phyloP scores from a whole-genome alignment of 768 basidiomycete species.

The Candolleomyces aberdarensis region DNA sequence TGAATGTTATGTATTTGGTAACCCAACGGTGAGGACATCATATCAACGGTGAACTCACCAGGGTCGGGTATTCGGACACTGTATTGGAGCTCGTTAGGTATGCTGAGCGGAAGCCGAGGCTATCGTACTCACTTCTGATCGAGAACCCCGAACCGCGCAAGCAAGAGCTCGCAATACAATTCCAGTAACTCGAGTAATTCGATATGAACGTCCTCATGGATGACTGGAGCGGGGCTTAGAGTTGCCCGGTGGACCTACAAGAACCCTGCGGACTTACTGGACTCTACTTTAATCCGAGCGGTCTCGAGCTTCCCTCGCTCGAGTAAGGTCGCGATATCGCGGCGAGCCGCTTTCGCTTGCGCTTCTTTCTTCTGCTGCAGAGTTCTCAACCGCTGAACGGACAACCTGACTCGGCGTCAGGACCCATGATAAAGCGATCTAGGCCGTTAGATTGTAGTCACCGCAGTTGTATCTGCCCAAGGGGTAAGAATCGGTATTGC shows the following conservation, averaged over 20 bases:
- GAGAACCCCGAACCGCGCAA: constrained; percentile 88
- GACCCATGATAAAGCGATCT: background rate
- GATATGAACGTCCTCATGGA: constrained; percentile 80
- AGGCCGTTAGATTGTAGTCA: constrained; percentile 13
- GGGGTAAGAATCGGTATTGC: constrained; percentile 5
- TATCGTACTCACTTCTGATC: constrained; percentile 71
- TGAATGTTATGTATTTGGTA: background rate
- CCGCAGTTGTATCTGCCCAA: constrained; percentile 42
- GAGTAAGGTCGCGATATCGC: constrained; percentile 78
- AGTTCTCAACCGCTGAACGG: constrained; percentile 81
- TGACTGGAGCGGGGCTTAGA: constrained; percentile 43
- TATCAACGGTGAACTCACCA: constrained; percentile 35
- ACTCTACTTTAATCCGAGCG: constrained; percentile 82
- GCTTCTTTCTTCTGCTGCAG: constrained; percentile 93
- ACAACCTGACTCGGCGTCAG: constrained; percentile 47
- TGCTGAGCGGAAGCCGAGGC: constrained; percentile 3
- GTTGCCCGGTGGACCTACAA: constrained; percentile 10
- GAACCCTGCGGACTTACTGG: constrained; percentile 46
- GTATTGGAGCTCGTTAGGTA: constrained; percentile 10
- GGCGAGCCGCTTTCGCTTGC: constrained; percentile 62
- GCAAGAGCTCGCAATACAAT: constrained; percentile 90
- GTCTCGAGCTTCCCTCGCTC: constrained; percentile 83
- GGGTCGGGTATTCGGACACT: constrained; percentile 85
- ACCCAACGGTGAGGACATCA: background rate
- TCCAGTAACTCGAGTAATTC: constrained; percentile 92